Conservation (phyloP, 2,329 filamentous ascomycete species). For the Cephalotrichum gorgonifer region DNA sequence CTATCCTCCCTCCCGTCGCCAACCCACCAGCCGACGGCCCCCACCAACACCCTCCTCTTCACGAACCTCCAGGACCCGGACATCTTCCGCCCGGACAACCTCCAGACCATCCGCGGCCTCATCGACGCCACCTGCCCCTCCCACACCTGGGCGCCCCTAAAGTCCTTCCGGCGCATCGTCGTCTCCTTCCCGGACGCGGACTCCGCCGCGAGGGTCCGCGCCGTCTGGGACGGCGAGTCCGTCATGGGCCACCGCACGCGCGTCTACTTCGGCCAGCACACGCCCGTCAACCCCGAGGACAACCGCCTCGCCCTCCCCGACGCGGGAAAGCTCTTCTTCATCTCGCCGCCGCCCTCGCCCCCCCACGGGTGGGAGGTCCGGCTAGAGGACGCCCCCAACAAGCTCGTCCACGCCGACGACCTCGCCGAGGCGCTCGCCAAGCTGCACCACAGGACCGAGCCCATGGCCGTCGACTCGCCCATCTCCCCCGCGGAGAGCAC, state of each 20-base stretch:
- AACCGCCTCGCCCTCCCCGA: slow-evolving; percentile 57
- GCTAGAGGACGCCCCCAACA: slow-evolving; percentile 60
- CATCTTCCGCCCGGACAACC: slow-evolving; percentile 65
- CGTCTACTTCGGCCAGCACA: slow-evolving; percentile 59
- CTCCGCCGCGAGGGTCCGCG: slow-evolving; percentile 60
- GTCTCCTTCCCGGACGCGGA: slow-evolving; percentile 65
- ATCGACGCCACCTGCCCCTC: slow-evolving; percentile 61
- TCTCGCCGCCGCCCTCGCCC: slow-evolving; percentile 57
- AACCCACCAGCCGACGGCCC: slow-evolving; percentile 58
- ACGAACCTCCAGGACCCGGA: slow-evolving; percentile 66
- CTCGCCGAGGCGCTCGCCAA: slow-evolving; percentile 55
- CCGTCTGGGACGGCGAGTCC: slow-evolving; percentile 62
- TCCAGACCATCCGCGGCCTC: slow-evolving; percentile 62
- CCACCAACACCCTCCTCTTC: slow-evolving; percentile 76
- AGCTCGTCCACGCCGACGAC: slow-evolving; percentile 59
- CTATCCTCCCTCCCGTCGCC: slow-evolving; percentile 58
- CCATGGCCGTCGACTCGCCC: slow-evolving; percentile 18
- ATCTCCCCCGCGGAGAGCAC: slow-evolving; percentile 28
- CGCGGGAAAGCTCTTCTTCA: slow-evolving; percentile 63
- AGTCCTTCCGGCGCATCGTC: slow-evolving; percentile 73
- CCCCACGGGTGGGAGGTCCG: slow-evolving; percentile 61
- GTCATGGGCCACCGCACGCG: slow-evolving; percentile 60
- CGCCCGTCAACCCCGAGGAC: slow-evolving; percentile 41
- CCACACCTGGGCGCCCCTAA: slow-evolving; percentile 69
- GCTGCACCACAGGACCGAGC: slow-evolving; percentile 36